Conservation (phyloP, 2,329 filamentous ascomycete species). For the Lasiodiplodia citricola region DNA sequence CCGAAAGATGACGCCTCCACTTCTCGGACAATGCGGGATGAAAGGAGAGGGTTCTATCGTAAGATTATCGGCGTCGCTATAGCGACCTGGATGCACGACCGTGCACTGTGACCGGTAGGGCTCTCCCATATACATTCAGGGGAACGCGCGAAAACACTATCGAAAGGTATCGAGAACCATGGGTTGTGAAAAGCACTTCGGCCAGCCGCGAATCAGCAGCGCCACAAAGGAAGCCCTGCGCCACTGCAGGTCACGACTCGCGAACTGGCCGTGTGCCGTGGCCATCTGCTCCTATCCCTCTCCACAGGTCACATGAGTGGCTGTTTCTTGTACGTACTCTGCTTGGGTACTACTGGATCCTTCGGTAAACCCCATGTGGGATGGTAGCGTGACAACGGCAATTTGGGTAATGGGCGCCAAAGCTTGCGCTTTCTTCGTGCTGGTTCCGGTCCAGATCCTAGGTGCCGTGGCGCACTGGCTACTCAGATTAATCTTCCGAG, state of each 20-base stretch:
- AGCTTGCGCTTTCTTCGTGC: neutral
- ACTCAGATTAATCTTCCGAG: neutral
- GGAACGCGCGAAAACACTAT: neutral
- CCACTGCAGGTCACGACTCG: neutral
- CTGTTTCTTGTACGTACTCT: neutral
- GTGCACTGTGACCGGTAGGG: neutral
- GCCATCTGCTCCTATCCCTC: neutral
- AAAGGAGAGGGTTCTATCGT: neutral
- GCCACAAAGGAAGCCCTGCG: neutral
- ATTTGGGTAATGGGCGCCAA: neutral
- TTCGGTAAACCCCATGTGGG: conserved; percentile 5
- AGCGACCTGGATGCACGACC: neutral
- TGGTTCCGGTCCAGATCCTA: neutral
- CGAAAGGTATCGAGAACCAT: neutral
- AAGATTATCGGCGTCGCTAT: conserved; percentile 8
- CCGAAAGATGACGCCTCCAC: neutral
- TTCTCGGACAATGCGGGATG: neutral
- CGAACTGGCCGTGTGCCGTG: neutral
- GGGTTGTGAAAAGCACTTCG: neutral
- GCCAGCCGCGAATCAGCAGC: neutral
- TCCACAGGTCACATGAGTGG: neutral
- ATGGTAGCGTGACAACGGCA: neutral
- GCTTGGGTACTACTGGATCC: conserved; percentile 10
- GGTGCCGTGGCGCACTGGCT: conserved; percentile 5
- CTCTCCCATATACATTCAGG: neutral